These are phyloP conservation scores for Ceratocystis eucalypticola DNA, from an alignment of 2,329 filamentous ascomycete genomes.

Conservation along the genomic window DNA sequence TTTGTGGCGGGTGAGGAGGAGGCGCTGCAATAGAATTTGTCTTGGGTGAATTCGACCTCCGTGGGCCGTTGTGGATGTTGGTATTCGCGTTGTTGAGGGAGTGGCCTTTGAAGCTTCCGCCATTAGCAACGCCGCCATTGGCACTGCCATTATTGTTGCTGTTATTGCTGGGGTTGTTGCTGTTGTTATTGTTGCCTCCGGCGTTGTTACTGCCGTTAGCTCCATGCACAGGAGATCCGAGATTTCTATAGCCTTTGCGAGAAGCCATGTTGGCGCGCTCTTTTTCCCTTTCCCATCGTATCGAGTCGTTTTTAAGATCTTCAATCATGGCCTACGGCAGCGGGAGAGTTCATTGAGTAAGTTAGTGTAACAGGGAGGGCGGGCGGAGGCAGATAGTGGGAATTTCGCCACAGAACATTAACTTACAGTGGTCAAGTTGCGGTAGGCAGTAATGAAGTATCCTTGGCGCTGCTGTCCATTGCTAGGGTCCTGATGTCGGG, in stretches of 20 bases:
- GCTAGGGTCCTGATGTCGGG: constrained; percentile 35
- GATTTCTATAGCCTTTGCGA: constrained; percentile 11
- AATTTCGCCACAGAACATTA: not conserved
- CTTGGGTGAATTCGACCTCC: constrained; percentile 12
- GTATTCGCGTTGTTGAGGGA: not conserved
- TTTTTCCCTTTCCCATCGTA: constrained; percentile 48
- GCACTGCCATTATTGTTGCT: not conserved
- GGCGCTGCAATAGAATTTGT: constrained; percentile 13
- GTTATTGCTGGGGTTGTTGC: not conserved
- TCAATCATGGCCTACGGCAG: constrained; percentile 45
- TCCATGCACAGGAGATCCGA: constrained; percentile 10
- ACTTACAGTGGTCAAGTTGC: constrained; percentile 63
- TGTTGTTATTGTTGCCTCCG: not conserved
- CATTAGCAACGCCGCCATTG: not conserved
- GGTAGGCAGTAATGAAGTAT: constrained; percentile 67
- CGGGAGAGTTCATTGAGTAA: not conserved
- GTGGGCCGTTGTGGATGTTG: not conserved
- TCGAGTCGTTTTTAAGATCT: constrained; percentile 48
- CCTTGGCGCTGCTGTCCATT: constrained; percentile 50
- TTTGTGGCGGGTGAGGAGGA: constrained; percentile 10
- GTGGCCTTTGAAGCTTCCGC: not conserved
- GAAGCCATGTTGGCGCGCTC: constrained; percentile 30
- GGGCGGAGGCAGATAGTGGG: not conserved
- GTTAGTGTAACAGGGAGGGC: constrained; percentile 9
- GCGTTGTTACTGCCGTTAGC: not conserved